phyloP scores from a whole-genome alignment of 768 basidiomycete genomes.

The Kwoniella newhampshirensis region DNA sequence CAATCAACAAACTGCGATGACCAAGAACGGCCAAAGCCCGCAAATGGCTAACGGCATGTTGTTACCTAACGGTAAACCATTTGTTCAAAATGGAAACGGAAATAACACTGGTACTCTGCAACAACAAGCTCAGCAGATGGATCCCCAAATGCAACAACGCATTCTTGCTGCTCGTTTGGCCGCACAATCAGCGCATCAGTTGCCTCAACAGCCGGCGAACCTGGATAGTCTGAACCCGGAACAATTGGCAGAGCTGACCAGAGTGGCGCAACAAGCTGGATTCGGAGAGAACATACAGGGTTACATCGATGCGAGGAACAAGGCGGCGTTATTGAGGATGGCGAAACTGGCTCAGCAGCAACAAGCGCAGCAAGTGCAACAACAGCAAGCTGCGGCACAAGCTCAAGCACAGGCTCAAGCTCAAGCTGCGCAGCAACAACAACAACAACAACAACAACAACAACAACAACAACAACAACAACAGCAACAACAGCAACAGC shows the following conservation, averaged over 20 bases:
- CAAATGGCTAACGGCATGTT: constrained; percentile 15
- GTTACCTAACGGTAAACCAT: constrained; percentile 6
- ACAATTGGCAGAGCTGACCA: constrained; percentile 15
- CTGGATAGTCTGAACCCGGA: constrained; percentile 10
- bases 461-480: neutral
- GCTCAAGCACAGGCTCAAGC: constrained; percentile 13
- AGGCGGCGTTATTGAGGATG: constrained; percentile 18
- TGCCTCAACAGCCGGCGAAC: neutral
- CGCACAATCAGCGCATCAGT: constrained; percentile 6
- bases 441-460: neutral
- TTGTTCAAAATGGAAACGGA: constrained; percentile 7
- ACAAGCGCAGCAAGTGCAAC: constrained; percentile 19
- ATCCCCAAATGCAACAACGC: constrained; percentile 20
- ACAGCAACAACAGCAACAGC: neutral
- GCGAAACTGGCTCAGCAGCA: constrained; percentile 22
- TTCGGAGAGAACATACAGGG: constrained; percentile 24
- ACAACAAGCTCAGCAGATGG: constrained; percentile 15
- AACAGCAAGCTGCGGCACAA: constrained; percentile 2
- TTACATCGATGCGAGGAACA: constrained; percentile 23
- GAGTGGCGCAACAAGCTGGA: constrained; percentile 16
- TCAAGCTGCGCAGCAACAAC: constrained; percentile 3
- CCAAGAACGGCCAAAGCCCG: constrained; percentile 11
- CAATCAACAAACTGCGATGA: neutral
- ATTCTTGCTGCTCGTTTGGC: constrained; percentile 15
- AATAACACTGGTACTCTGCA: constrained; percentile 1